Evolutionary conservation across 768 basidiomycete genomes (phyloP).

Genomic region (Lentinus tigrinus): DNA sequence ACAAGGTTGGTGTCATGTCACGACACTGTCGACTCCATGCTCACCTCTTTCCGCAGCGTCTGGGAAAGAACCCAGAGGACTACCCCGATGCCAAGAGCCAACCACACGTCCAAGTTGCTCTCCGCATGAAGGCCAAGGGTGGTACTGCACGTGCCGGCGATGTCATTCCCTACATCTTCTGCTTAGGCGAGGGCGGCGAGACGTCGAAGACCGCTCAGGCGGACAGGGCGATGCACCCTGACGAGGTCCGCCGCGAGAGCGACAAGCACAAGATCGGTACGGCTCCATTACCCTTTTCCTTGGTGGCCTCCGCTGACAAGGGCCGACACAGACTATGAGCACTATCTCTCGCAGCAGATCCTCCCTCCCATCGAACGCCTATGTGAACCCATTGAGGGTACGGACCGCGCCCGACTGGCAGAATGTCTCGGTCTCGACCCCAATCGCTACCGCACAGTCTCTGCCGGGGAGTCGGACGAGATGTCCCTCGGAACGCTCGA

Average conservation of each 20-base stretch:
- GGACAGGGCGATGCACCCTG: conserved; percentile 89
- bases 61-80: conserved; percentile 95
- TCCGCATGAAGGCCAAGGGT: conserved; percentile 85
- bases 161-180: conserved; percentile 96
- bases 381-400: conserved; percentile 96
- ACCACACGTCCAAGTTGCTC: conserved; percentile 95
- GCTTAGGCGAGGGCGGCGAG: conserved; percentile 72
- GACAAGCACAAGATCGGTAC: conserved; percentile 72
- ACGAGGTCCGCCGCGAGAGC: conserved; percentile 76
- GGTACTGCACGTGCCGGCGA: conserved; percentile 81
- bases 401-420: conserved; percentile 86
- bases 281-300: conserved; percentile 13
- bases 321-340: conserved; percentile 71
- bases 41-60: conserved; percentile 50
- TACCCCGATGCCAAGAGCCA: conserved; percentile 95
- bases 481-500: conserved; percentile 77
- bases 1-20: conserved; percentile 60
- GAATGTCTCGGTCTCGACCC: conserved; percentile 84
- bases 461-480: conserved; percentile 50
- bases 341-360: conserved; percentile 89
- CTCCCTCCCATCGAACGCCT: conserved; percentile 93
- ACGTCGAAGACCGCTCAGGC: conserved; percentile 76
- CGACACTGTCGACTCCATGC: background rate
- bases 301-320: background rate
- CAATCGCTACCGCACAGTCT: conserved; percentile 45